phyloP scores from a whole-genome alignment of 2,329 filamentous ascomycete genomes.

The Cadophora malorum region DNA sequence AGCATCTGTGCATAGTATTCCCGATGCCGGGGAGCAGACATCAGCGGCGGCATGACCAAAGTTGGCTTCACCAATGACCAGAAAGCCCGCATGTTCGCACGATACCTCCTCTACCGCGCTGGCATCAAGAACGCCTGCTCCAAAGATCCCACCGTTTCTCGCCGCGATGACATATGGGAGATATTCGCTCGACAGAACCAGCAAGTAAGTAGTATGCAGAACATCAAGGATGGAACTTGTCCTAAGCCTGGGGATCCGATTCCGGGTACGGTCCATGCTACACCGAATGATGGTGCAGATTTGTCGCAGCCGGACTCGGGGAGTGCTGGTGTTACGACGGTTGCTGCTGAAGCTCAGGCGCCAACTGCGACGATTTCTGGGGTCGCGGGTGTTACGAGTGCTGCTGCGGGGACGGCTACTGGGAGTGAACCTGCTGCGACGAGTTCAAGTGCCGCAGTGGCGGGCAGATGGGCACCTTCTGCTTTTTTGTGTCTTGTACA shows the following conservation, averaged over 20 bases:
- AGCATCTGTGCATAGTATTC: neutral
- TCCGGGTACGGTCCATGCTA: neutral
- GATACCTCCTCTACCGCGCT: neutral
- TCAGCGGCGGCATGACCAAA: conserved; percentile 2
- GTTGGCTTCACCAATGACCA: neutral
- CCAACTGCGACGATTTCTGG: neutral
- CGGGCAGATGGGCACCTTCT: neutral
- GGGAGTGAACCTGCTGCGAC: neutral
- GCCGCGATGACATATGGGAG: neutral
- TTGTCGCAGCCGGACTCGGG: neutral
- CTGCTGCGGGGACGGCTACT: neutral
- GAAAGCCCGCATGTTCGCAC: neutral
- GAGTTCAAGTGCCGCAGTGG: neutral
- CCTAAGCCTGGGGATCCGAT: neutral
- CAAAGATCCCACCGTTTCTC: neutral
- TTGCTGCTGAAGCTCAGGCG: neutral
- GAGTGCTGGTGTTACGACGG: neutral
- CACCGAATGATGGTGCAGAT: neutral
- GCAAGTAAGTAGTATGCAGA: neutral
- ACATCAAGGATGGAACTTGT: neutral
- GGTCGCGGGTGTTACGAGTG: neutral
- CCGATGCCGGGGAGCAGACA: neutral
- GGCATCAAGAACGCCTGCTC: conserved; percentile 1
- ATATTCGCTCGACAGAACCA: neutral
- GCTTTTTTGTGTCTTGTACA: neutral